A percentile compares a stretch with the other conserved stretches of the same genome.
Evolutionary conservation across 73 alveolate genomes (phyloP).

Genomic region (Symbiodinium natans): DNA sequence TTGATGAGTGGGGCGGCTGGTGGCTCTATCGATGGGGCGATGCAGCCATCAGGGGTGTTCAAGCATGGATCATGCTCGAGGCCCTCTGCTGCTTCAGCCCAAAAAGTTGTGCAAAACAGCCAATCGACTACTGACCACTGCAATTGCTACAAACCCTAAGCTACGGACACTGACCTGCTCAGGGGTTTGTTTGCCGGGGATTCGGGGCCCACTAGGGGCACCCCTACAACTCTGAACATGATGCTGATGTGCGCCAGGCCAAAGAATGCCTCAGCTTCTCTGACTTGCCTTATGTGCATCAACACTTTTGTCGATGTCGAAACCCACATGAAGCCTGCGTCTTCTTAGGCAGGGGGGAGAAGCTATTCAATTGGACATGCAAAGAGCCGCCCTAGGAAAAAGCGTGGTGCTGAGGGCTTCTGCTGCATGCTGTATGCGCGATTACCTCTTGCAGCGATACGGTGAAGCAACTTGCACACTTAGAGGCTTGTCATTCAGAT

Average conservation of each 20-base stretch:
- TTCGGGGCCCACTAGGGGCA: not conserved
- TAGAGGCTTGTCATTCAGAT: too few species aligned
- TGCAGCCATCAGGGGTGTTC: constrained; percentile 74
- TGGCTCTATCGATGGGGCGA: constrained; percentile 92
- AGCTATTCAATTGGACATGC: constrained; percentile 2
- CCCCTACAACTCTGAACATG: not conserved
- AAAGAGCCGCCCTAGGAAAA: not conserved
- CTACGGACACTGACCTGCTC: too few species aligned
- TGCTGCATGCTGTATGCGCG: too few species aligned
- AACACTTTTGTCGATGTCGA: constrained; percentile 66
- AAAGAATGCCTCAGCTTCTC: constrained; percentile 57
- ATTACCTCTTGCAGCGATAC: too few species aligned
- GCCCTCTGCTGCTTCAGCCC: too few species aligned
- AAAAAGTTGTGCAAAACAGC: too few species aligned
- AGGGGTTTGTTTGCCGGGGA: not conserved
- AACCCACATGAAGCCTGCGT: constrained; percentile 30
- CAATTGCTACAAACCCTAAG: too few species aligned
- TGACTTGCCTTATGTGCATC: constrained; percentile 55
- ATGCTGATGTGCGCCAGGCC: constrained; percentile 3
- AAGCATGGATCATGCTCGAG: constrained; percentile 80
- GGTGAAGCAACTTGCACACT: too few species aligned
- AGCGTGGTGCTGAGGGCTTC: too few species aligned
- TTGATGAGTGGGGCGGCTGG: constrained; percentile 87
- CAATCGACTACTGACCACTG: too few species aligned
- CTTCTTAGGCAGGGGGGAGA: constrained; percentile 49